These are phyloP conservation scores for Geotrichum klebahnii DNA, from an alignment of 1,139 yeast species.

Conservation along the genomic window DNA sequence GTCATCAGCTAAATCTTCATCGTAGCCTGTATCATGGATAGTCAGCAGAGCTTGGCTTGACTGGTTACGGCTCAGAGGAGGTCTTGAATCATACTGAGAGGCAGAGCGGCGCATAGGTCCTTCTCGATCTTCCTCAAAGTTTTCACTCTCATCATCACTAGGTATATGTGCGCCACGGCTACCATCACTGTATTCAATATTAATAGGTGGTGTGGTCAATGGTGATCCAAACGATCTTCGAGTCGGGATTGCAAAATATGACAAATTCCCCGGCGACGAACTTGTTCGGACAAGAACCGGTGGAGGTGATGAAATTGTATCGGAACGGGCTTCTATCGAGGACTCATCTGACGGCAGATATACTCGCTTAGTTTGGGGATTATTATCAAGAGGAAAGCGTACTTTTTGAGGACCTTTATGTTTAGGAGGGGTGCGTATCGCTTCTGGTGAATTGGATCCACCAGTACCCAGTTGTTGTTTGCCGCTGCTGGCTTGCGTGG, in stretches of 20 bases:
- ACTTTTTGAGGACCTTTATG: conserved; percentile 28
- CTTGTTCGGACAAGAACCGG: no score
- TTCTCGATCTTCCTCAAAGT: neutral
- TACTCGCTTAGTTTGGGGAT: conserved; percentile 29
- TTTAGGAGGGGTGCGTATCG: conserved; percentile 3
- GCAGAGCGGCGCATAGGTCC: no score
- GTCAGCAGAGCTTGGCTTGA: conserved; percentile 11
- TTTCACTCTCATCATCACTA: neutral
- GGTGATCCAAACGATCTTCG: conserved; percentile 6
- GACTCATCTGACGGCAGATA: conserved; percentile 32
- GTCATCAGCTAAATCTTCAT: neutral
- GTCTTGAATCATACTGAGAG: conserved; percentile 10
- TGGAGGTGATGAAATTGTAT: no score
- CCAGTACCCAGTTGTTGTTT: conserved; percentile 6
- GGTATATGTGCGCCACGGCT: neutral
- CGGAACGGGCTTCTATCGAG: conserved; percentile 4
- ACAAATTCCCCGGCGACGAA: no score
- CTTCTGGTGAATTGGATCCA: conserved; percentile 6
- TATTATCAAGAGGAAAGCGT: conserved; percentile 35
- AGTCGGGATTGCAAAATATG: no score
- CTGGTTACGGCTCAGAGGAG: conserved; percentile 10
- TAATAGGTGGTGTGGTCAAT: conserved; percentile 14
- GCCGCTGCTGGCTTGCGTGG: no score
- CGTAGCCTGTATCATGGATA: neutral
- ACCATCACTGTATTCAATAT: conserved; percentile 7